Conservation (phyloP, 345 rosid species). For the Brassica napus region Da-Ae NC_063443.1:9847001-9847500, state of each 20-base stretch:
- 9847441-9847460: too few relatives aligned
- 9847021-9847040: conserved; percentile 48
- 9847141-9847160: conserved; percentile 44
- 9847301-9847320: too few relatives aligned
- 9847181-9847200: conserved; percentile 29
- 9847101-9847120: conserved; percentile 45
- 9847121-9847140: conserved; percentile 33
- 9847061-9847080: conserved; percentile 65
- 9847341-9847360: too few relatives aligned
- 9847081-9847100: conserved; percentile 45
- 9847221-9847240: conserved; percentile 3
- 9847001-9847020: conserved; percentile 51
- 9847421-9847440: too few relatives aligned
- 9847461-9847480: too few relatives aligned
- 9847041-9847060: conserved; percentile 55
- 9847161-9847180: conserved; percentile 31
- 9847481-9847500: too few relatives aligned
- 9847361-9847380: too few relatives aligned
- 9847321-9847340: too few relatives aligned
- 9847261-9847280: conserved; percentile 32
- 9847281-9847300: conserved; percentile 52
- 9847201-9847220: conserved; percentile 37
- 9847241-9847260: conserved; percentile 32
- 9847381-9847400: too few relatives aligned
- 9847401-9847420: too few relatives aligned